Evolutionary conservation across 163 green algal genomes (phyloP), one percentile per base, ranked within the genome.

Genomic region (Scenedesmus sp.): DNA sequence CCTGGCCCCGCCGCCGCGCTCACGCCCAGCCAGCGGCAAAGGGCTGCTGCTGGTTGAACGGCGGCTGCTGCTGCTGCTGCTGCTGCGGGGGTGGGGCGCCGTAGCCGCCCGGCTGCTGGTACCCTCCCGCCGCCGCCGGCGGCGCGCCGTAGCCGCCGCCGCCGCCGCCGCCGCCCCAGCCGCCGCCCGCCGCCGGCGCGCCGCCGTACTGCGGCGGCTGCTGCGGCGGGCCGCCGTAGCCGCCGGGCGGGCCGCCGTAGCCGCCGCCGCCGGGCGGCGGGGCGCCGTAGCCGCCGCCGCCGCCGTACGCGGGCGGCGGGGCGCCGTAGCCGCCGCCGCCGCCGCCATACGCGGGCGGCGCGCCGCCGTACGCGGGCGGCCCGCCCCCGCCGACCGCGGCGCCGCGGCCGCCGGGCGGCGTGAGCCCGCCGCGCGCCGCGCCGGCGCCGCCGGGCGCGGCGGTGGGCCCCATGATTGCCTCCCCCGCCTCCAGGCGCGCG

Each of bases 1-100:
- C n/a, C n/a, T n/a, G n/a, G n/a, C n/a, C n/a, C 54, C 29, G 54
- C 57, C 62, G n/a, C 31, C 33, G 53, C 42, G 7, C 33, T 75
- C 65, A 77, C 24, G 69, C 69, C 69, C 69, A 77, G 28, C 69
- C 69, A 51, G 69, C 69, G 15, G 44, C 60, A 62, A 77, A 77
- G 6, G 69, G 69, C 17, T 80, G 72, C 72, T 73, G 72, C 4
- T 80, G 39, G 47, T 65, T 47, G 20, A 73, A 33, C 72, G 72
- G 72, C 22, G 50, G 72, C 36, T 77, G 69, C 26, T 48, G 53
- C 33, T 60, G 67, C 42, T 64, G 67, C 50, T 76, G 67, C 28
- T 76, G 42, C 29, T 54, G 56, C 22, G 36, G 69, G n/a, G 39
- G 51, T 34, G 15, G 58, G 7, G 13, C 58, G 31, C 28, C 26